Conservation (phyloP, 495 filamentous ascomycete species). For the Podospora bellae-mahoneyi region DNA sequence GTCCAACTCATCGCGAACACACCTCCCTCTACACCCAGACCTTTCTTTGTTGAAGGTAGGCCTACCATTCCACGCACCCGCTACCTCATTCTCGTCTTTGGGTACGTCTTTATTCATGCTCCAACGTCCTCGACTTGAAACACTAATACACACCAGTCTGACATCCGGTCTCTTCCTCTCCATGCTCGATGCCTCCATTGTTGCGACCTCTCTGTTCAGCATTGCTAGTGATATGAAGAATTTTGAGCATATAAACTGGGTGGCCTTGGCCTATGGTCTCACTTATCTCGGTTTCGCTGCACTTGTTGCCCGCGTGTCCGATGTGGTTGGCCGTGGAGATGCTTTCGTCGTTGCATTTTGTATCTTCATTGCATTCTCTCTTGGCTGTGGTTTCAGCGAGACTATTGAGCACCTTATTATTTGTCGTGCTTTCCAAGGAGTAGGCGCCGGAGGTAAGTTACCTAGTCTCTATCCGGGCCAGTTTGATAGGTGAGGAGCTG, state of each 20-base stretch:
- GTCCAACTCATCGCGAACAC: neutral
- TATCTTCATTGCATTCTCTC: slow-evolving; percentile 55
- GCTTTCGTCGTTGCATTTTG: slow-evolving; percentile 46
- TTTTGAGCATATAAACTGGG: slow-evolving; percentile 43
- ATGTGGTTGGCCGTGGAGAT: slow-evolving; percentile 50
- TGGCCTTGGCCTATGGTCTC: slow-evolving; percentile 45
- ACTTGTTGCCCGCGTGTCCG: slow-evolving; percentile 50
- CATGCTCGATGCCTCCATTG: slow-evolving; percentile 46
- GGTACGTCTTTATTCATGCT: neutral
- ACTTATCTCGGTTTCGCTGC: slow-evolving; percentile 46
- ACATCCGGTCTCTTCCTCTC: slow-evolving; percentile 36
- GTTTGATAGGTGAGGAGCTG: neutral
- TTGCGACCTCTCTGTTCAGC: slow-evolving; percentile 44
- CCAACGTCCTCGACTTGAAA: neutral
- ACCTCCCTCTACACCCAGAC: neutral
- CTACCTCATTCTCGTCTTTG: neutral
- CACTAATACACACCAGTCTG: slow-evolving; percentile 9
- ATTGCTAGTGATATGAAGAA: slow-evolving; percentile 42
- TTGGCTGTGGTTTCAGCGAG: slow-evolving; percentile 49
- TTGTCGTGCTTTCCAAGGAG: slow-evolving; percentile 43
- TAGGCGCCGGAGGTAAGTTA: slow-evolving; percentile 26
- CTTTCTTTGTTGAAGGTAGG: neutral
- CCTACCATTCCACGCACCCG: neutral
- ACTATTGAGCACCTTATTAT: slow-evolving; percentile 47
- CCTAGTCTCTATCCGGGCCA: neutral